phyloP scores from a whole-genome alignment of 257 asterid genomes.

The Nicotiana obtusifolia region DNA sequence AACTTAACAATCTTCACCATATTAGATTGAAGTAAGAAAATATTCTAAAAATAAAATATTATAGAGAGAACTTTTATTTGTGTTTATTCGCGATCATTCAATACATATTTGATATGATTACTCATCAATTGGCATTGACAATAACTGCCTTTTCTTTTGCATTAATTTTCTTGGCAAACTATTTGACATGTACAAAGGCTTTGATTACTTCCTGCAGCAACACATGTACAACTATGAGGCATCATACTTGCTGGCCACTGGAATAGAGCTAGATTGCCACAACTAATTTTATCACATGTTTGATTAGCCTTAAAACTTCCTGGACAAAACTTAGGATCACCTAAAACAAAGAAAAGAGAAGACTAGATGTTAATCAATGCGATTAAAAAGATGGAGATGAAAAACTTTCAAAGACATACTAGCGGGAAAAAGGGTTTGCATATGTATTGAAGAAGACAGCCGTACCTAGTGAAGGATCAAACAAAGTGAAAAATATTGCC shows the following conservation, averaged over 20 bases:
- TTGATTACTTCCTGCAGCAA: background rate
- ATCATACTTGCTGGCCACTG: background rate
- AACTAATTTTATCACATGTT: background rate
- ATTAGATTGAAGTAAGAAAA: too few relatives aligned
- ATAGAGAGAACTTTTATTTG: too few relatives aligned
- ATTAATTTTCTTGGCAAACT: background rate
- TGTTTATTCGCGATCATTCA: too few relatives aligned
- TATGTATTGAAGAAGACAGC: background rate
- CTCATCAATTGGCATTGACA: background rate
- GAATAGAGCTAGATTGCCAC: background rate
- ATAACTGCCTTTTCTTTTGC: background rate
- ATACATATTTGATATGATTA: background rate
- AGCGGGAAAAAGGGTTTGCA: background rate
- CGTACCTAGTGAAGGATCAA: background rate
- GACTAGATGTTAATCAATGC: background rate
- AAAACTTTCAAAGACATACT: background rate
- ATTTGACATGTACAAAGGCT: background rate
- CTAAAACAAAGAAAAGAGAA: background rate
- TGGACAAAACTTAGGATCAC: background rate
- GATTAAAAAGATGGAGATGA: background rate
- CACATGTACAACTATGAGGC: conserved; percentile 3
- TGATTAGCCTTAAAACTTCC: background rate
- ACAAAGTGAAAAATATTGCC: background rate
- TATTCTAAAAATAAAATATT: too few relatives aligned
- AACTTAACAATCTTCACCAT: too few relatives aligned